Base-by-base conservation (phyloP, 1,284 basidiomycete genomes). In the Pascua sp. region DNA sequence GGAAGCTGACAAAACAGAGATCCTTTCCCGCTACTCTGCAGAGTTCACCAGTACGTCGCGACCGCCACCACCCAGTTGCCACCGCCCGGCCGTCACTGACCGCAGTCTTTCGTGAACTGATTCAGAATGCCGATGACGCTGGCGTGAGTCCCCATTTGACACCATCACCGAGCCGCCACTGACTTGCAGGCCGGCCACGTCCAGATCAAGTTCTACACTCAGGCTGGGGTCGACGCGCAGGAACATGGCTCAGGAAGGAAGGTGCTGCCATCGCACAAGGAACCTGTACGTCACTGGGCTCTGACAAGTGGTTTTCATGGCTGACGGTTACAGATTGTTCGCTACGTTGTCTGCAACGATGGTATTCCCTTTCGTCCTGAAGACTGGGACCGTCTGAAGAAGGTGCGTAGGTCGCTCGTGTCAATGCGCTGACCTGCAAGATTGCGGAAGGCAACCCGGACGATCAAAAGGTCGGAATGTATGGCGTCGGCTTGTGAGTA, bases 51-150 rank as follows among this genome's bases (percentile, higher is more conserved):
- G 85, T 84, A 62, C 59, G 79, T 61, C 42, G 3, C 11, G n/a
- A 11, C 7, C 11, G 40, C 24, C 8, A 8, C 40, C 12, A 38
- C n/a, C n/a, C 4, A 16, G 39, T 10, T 51, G 15, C 32, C 17
- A 17, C 38, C 5, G 18, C 15, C n/a, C 18, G 17, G 45, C 37
- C 55, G 58, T 66, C 54, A 64, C 50, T 42, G n/a, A 51, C 39
- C 32, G 8, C 55, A 84, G 90, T 94, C 47, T 95, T 93, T 68
- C 84, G 94, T 42, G 94, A 98, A 73, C 84, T 97, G 11, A 80
- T 97, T 0, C 83, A 98, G 80, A 98, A 98, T 70, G 94, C 94
- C 13, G 94, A 98, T 71, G 95, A 98, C 78, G 93, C 91, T 1
- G 86, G 85, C 43, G 73, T 73, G 32, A 61, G 71, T 52, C 11